A percentile compares a stretch with the other conserved stretches of the same genome.
These are phyloP conservation scores for Coniella vitis DNA, from an alignment of 2,329 filamentous ascomycete genomes.

Conservation along the genomic window DNA sequence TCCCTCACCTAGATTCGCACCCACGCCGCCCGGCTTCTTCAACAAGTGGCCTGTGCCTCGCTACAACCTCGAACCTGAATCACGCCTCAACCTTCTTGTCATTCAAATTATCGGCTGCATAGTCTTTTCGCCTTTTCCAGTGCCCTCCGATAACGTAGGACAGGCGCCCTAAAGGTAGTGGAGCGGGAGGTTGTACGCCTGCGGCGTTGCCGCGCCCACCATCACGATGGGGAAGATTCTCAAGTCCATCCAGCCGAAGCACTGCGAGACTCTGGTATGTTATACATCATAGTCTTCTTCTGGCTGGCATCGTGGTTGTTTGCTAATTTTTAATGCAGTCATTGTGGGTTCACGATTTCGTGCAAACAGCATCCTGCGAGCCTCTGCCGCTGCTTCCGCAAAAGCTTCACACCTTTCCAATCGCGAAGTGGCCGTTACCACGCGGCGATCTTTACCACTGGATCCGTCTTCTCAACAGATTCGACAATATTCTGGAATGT, in stretches of 20 bases:
- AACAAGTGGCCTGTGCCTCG: neutral
- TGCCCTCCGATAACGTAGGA: slow-evolving; percentile 28
- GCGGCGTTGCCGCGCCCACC: slow-evolving; percentile 53
- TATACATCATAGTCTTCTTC: neutral
- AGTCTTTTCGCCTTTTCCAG: slow-evolving; percentile 9
- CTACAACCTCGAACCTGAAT: neutral
- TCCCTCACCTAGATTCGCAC: slow-evolving; percentile 7
- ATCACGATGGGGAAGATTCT: slow-evolving; percentile 63
- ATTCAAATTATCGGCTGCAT: neutral
- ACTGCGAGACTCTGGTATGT: slow-evolving; percentile 60
- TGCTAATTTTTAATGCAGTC: slow-evolving; percentile 51
- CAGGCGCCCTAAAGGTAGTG: slow-evolving; percentile 39
- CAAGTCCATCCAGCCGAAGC: slow-evolving; percentile 60
- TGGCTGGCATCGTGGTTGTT: slow-evolving; percentile 8
- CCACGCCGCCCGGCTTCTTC: neutral
- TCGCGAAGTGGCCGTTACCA: slow-evolving; percentile 83
- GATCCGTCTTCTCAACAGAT: slow-evolving; percentile 90
- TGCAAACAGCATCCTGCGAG: slow-evolving; percentile 60
- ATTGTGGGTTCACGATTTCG: slow-evolving; percentile 77
- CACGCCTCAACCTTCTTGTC: neutral
- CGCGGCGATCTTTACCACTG: slow-evolving; percentile 96
- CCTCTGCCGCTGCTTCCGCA: slow-evolving; percentile 71
- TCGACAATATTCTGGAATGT: slow-evolving; percentile 78
- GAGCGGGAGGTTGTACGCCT: slow-evolving; percentile 46
- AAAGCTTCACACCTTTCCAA: slow-evolving; percentile 71